These are phyloP conservation scores for Colletotrichum viniferum DNA, from an alignment of 2,329 filamentous ascomycete genomes.

Conservation along the genomic window DNA sequence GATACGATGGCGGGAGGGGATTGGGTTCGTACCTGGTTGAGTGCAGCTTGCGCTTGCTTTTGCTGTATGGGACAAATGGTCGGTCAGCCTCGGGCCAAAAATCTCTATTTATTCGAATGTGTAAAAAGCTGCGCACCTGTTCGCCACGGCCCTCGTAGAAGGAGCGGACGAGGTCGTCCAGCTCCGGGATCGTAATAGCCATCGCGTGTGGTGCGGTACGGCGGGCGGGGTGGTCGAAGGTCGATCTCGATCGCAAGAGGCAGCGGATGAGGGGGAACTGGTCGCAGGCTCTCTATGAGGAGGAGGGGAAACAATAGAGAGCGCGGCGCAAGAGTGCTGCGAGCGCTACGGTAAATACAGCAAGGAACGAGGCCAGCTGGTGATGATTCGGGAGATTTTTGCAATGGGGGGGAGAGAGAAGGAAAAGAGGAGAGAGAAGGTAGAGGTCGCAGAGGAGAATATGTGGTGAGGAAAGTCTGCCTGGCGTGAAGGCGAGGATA, in stretches of 20 bases:
- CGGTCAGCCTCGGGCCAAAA: slow-evolving; percentile 38
- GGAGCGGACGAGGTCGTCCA: slow-evolving; percentile 93
- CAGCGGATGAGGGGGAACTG: slow-evolving; percentile 14
- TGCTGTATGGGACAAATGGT: slow-evolving; percentile 64
- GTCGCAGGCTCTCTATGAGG: slow-evolving; percentile 14
- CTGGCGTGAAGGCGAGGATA: slow-evolving; percentile 18
- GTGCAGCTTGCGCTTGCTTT: slow-evolving; percentile 91
- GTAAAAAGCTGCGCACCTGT: slow-evolving; percentile 62
- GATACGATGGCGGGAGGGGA: not conserved
- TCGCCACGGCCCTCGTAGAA: slow-evolving; percentile 98
- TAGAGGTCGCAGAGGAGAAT: not conserved
- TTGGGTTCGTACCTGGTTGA: slow-evolving; percentile 79
- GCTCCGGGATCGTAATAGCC: slow-evolving; percentile 83
- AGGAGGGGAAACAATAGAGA: slow-evolving; percentile 28
- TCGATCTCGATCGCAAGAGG: slow-evolving; percentile 24
- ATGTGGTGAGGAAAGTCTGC: slow-evolving; percentile 14
- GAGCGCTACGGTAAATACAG: not conserved
- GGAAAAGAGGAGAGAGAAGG: not conserved
- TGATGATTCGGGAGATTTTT: not conserved
- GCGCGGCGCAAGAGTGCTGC: slow-evolving; percentile 9
- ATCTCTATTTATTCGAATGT: slow-evolving; percentile 2
- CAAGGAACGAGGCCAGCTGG: not conserved
- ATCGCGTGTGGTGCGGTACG: slow-evolving; percentile 49
- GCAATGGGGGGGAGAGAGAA: slow-evolving; percentile 2
- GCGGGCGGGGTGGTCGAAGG: slow-evolving; percentile 33